These are phyloP conservation scores for Sphaceloma murrayae DNA, from an alignment of 2,329 filamentous ascomycete species.

Conservation along the genomic window DNA sequence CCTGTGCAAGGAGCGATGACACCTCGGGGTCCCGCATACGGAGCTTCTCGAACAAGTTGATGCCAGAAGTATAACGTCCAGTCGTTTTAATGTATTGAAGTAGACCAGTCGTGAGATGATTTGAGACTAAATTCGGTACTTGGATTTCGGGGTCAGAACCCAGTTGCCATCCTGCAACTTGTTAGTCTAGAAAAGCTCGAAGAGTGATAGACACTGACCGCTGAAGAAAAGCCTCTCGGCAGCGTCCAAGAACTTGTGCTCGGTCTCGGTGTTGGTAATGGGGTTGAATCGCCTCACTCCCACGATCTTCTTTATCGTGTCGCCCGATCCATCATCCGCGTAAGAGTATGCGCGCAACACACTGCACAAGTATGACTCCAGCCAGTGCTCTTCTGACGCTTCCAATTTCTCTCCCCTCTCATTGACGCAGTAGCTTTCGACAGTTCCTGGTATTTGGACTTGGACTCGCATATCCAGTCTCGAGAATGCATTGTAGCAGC, in stretches of 20 bases:
- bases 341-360: slow-evolving; percentile 93
- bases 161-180: slow-evolving; percentile 67
- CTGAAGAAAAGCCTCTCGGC: slow-evolving; percentile 93
- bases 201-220: slow-evolving; percentile 44
- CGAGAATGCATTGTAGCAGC: slow-evolving; percentile 98
- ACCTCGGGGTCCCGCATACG: slow-evolving; percentile 85
- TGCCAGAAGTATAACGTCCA: slow-evolving; percentile 84
- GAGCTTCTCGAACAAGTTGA: slow-evolving; percentile 96
- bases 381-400: slow-evolving; percentile 87
- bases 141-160: slow-evolving; percentile 96
- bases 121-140: slow-evolving; percentile 92
- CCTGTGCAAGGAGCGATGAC: slow-evolving; percentile 80
- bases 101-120: slow-evolving; percentile 88
- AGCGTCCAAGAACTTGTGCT: slow-evolving; percentile 89
- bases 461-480: slow-evolving; percentile 97
- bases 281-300: slow-evolving; percentile 97
- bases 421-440: slow-evolving; percentile 96
- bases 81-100: slow-evolving; percentile 93
- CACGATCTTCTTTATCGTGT: slow-evolving; percentile 92
- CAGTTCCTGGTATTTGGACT: slow-evolving; percentile 89
- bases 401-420: slow-evolving; percentile 92
- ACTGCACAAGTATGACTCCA: slow-evolving; percentile 94
- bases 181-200: slow-evolving; percentile 17
- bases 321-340: slow-evolving; percentile 87
- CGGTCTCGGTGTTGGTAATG: slow-evolving; percentile 93